Evolutionary conservation across 2,329 filamentous ascomycete genomes (phyloP).

Genomic region (Thielaviopsis populi): DNA sequence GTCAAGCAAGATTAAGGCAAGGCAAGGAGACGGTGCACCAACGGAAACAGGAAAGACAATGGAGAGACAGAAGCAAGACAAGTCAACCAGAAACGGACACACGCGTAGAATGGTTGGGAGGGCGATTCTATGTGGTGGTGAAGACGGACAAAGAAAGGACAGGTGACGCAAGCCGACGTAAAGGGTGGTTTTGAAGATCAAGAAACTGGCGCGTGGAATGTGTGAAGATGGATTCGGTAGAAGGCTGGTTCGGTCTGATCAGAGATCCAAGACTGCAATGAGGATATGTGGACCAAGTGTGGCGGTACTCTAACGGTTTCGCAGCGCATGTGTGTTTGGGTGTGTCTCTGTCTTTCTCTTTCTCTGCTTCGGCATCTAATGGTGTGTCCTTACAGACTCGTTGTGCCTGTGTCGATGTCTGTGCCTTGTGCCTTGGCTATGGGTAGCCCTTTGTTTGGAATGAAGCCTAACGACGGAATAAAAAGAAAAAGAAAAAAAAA

Average conservation of each 20-base stretch:
- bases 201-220: neutral
- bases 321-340: neutral
- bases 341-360: neutral
- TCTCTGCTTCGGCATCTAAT: neutral
- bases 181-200: neutral
- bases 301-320: neutral
- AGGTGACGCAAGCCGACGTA: neutral
- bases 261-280: neutral
- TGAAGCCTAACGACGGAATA: neutral
- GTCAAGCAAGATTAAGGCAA: neutral
- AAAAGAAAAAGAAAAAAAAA: too few relatives aligned
- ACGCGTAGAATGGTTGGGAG: neutral
- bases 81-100: neutral
- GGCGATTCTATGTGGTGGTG: neutral
- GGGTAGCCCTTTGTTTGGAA: neutral
- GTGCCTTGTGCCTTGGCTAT: neutral
- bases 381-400: neutral
- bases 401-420: neutral
- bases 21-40: neutral
- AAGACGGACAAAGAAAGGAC: neutral
- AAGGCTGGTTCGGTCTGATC: neutral
- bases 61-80: neutral
- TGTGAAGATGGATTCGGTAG: neutral
- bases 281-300: neutral
- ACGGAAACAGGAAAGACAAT: neutral